A percentile compares a stretch with the other conserved stretches of the same genome.
Evolutionary conservation across 768 basidiomycete genomes (phyloP).

Genomic region (Trametes cinnabarina): DNA sequence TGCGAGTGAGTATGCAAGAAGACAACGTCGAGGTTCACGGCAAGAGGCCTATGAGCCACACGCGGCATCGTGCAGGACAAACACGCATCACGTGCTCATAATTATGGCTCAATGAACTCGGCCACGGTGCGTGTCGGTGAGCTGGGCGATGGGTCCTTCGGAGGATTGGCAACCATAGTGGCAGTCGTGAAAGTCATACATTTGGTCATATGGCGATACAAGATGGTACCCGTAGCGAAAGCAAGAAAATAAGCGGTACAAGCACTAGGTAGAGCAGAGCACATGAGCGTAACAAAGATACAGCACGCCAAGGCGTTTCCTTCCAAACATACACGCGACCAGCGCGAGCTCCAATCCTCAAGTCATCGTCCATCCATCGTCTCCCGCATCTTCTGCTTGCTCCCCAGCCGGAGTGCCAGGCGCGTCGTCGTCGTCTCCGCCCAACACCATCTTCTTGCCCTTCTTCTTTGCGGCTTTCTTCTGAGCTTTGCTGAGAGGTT

Average conservation of each 20-base stretch:
- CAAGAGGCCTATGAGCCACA: no score
- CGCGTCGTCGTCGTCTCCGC: conserved; percentile 1
- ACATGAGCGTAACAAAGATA: conserved; percentile 7
- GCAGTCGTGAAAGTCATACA: not conserved
- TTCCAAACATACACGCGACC: conserved; percentile 5
- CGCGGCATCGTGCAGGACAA: no score
- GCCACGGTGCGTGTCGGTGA: no score
- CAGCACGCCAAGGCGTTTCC: not conserved
- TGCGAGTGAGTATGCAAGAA: no score
- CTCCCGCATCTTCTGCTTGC: not conserved
- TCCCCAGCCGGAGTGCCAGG: conserved; percentile 1
- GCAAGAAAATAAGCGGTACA: not conserved
- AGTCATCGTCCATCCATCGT: not conserved
- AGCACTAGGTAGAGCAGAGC: not conserved
- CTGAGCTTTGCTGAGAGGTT: conserved; percentile 9
- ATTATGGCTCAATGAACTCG: no score
- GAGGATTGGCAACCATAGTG: no score
- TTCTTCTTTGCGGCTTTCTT: conserved; percentile 18
- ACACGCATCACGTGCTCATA: no score
- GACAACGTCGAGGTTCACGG: no score
- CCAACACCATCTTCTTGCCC: conserved; percentile 5
- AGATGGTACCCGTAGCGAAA: not conserved
- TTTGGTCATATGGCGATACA: not conserved
- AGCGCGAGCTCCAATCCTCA: not conserved
- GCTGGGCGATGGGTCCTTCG: no score